Conservation (phyloP, 2,329 filamentous ascomycete species). For the Trichoderma pleuroti region DNA sequence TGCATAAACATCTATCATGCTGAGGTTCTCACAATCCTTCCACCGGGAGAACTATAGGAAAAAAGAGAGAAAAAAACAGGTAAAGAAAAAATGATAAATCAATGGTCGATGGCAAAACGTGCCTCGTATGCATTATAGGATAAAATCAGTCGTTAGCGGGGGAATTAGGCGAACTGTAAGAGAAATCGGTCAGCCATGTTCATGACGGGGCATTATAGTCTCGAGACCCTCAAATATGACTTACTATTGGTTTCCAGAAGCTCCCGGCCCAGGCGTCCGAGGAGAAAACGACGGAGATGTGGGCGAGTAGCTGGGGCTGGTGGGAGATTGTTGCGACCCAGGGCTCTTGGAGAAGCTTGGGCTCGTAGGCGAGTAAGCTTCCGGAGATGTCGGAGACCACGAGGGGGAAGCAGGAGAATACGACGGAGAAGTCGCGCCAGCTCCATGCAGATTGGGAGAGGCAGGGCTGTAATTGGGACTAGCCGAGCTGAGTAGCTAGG, state of each 20-base stretch:
- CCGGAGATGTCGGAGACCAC: slow-evolving; percentile 72
- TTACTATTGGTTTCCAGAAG: slow-evolving; percentile 43
- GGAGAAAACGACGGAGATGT: slow-evolving; percentile 49
- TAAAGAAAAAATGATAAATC: slow-evolving; percentile 21
- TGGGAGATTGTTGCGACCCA: slow-evolving; percentile 57
- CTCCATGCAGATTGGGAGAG: slow-evolving; percentile 51
- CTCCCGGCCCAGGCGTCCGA: slow-evolving; percentile 43
- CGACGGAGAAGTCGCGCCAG: slow-evolving; percentile 51
- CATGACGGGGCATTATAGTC: background rate
- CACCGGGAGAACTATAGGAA: slow-evolving; percentile 20
- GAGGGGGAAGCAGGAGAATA: slow-evolving; percentile 70
- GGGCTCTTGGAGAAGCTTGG: slow-evolving; percentile 56
- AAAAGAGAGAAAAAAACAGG: slow-evolving; percentile 22
- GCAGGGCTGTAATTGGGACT: slow-evolving; percentile 71
- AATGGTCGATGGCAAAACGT: slow-evolving; percentile 29
- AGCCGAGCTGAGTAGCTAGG: slow-evolving; percentile 68
- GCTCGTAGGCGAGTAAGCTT: slow-evolving; percentile 61
- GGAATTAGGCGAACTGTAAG: slow-evolving; percentile 42
- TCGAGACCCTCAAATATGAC: slow-evolving; percentile 17
- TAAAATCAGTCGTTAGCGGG: slow-evolving; percentile 40
- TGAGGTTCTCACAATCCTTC: slow-evolving; percentile 16
- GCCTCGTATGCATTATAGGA: slow-evolving; percentile 35
- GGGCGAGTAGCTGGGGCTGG: slow-evolving; percentile 70
- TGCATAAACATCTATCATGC: slow-evolving; percentile 30
- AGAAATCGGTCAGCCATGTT: slow-evolving; percentile 27